phyloP scores from a whole-genome alignment of 1,284 basidiomycete genomes.

The Rhodotorula sp. region DNA sequence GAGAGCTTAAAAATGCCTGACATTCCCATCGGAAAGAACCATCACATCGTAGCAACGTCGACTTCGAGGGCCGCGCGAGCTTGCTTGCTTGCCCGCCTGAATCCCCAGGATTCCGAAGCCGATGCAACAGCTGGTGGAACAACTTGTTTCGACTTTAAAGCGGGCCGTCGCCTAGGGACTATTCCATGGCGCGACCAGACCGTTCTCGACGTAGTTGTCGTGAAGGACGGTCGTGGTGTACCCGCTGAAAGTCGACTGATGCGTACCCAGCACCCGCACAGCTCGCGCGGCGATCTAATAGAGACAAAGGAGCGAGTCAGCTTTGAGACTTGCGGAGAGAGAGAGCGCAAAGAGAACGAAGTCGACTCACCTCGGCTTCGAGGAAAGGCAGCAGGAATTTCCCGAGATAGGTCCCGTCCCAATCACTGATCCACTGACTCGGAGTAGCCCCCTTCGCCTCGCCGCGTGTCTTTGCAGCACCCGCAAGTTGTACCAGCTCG shows the following conservation, averaged over 20 bases:
- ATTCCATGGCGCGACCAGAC: conserved; percentile 6
- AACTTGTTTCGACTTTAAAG: no score
- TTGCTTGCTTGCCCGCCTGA: no score
- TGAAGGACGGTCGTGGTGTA: conserved; percentile 17
- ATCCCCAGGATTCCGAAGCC: no score
- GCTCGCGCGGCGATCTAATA: conserved; percentile 24
- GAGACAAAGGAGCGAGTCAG: background rate
- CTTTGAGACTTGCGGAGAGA: no score
- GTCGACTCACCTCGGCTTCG: conserved; percentile 25
- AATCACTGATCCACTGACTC: conserved; percentile 26
- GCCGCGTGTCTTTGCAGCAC: background rate
- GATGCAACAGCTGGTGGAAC: no score
- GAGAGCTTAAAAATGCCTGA: no score
- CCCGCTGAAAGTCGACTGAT: conserved; percentile 19
- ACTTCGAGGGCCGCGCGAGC: no score
- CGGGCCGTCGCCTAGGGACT: background rate
- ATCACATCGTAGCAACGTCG: no score
- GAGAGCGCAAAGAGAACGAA: background rate
- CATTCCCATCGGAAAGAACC: no score
- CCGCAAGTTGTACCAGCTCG: conserved; percentile 7
- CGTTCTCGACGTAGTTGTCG: conserved; percentile 11
- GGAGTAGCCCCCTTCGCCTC: background rate
- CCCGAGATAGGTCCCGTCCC: conserved; percentile 17
- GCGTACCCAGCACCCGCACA: conserved; percentile 20
- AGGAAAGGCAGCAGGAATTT: conserved; percentile 22